These are phyloP conservation scores for Ophiorrhiza pumila DNA, from an alignment of 257 asterid species.

Conservation along the genomic window DNA sequence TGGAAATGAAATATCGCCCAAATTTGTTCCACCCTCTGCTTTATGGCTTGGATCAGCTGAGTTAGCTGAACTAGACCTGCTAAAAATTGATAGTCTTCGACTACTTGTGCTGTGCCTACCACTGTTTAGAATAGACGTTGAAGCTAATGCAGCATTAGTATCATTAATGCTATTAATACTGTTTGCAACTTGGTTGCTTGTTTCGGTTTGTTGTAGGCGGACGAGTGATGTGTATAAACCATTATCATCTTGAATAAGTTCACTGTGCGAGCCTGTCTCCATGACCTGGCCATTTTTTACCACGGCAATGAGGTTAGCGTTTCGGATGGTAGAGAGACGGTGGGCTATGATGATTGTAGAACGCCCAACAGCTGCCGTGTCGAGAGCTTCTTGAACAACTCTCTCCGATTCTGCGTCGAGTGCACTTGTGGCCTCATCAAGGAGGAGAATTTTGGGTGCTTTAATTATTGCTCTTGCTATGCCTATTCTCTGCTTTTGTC, in stretches of 20 bases:
- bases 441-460: conserved; percentile 76
- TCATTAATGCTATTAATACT: neutral
- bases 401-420: conserved; percentile 83
- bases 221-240: conserved; percentile 63
- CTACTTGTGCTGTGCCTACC: conserved; percentile 53
- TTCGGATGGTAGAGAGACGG: conserved; percentile 87
- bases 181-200: conserved; percentile 11
- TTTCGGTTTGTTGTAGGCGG: conserved; percentile 62
- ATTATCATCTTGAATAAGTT: conserved; percentile 37
- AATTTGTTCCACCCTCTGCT: conserved; percentile 12
- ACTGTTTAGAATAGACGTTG: conserved; percentile 18
- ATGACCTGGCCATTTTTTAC: conserved; percentile 60
- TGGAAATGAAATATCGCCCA: conserved; percentile 39
- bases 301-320: conserved; percentile 72
- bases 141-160: conserved; percentile 6
- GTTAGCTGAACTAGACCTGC: conserved; percentile 65
- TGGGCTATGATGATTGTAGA: conserved; percentile 84
- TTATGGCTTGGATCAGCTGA: conserved; percentile 32
- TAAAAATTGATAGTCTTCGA: conserved; percentile 39
- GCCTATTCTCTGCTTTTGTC: conserved; percentile 92
- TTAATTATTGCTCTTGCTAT: conserved; percentile 86
- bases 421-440: conserved; percentile 97
- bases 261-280: conserved; percentile 68
- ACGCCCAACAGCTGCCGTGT: conserved; percentile 77
- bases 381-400: conserved; percentile 79